These are phyloP conservation scores for Tripterygium wilfordii DNA, from an alignment of 177 flowering plant species.

Conservation along the genomic window DNA sequence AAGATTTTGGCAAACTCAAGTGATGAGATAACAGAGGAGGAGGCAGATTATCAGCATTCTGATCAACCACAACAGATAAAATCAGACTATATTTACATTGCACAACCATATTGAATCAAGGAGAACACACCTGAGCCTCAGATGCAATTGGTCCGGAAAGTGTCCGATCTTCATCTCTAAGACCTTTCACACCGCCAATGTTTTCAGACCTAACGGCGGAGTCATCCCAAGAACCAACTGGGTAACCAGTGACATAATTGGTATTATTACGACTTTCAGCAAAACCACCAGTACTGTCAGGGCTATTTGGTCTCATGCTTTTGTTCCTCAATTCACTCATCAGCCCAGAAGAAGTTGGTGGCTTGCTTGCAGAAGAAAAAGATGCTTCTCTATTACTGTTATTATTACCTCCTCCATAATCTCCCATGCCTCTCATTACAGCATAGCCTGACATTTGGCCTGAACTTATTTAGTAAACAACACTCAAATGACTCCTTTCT, in stretches of 20 bases:
- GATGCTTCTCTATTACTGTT: slow-evolving; percentile 29
- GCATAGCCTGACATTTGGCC: slow-evolving; percentile 38
- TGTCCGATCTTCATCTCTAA: slow-evolving; percentile 30
- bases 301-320: slow-evolving; percentile 23
- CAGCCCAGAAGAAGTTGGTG: slow-evolving; percentile 35
- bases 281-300: slow-evolving; percentile 25
- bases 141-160: slow-evolving; percentile 34
- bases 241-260: slow-evolving; percentile 42
- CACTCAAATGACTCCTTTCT: no score
- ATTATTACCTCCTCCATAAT: slow-evolving; percentile 34
- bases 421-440: slow-evolving; percentile 43
- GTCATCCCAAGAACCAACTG: slow-evolving; percentile 67
- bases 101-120: background rate
- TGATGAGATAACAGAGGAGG: slow-evolving; percentile 57
- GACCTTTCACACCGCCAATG: slow-evolving; percentile 27
- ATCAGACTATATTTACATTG: background rate
- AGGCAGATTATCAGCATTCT: slow-evolving; percentile 36
- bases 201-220: slow-evolving; percentile 38
- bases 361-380: slow-evolving; percentile 30
- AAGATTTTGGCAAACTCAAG: slow-evolving; percentile 68
- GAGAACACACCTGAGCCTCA: slow-evolving; percentile 42
- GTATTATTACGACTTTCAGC: slow-evolving; percentile 16
- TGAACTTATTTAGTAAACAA: no score
- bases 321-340: slow-evolving; percentile 46
- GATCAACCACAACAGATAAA: slow-evolving; percentile 12